Conservation (phyloP, 345 rosid genomes). For the Laguncularia racemosa region DNA sequence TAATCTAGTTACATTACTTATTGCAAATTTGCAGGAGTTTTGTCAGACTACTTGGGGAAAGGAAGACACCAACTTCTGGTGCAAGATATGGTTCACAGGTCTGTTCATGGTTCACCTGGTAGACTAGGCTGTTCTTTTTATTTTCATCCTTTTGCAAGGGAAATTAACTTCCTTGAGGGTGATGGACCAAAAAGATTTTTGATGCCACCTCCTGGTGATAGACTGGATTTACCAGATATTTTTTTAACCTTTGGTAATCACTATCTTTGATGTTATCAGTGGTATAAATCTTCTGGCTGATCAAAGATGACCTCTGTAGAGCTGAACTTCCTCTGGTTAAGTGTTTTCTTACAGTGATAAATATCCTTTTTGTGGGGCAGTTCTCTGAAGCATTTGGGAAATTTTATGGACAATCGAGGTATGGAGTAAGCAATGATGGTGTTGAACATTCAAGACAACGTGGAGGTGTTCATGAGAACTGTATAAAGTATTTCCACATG, state of each 20-base stretch:
- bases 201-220: no score
- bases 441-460: conserved; percentile 48
- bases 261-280: no score
- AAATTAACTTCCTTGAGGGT: no score
- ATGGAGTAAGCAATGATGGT: conserved; percentile 51
- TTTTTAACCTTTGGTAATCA: no score
- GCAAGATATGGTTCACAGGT: conserved; percentile 90
- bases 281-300: no score
- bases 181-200: no score
- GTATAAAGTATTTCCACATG: conserved; percentile 45
- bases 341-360: no score
- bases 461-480: conserved; percentile 77
- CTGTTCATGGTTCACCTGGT: conserved; percentile 5
- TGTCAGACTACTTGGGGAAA: conserved; percentile 75
- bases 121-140: background rate
- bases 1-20: conserved; percentile 4
- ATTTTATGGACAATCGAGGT: conserved; percentile 79
- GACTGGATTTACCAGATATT: no score
- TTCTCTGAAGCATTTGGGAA: conserved; percentile 95
- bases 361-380: conserved; percentile 22
- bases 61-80: conserved; percentile 55
- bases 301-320: no score
- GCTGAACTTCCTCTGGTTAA: no score
- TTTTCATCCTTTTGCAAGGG: no score
- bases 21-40: conserved; percentile 54